phyloP scores from a whole-genome alignment of 169 alveolate species.

The Cryptosporidium baileyi region DNA sequence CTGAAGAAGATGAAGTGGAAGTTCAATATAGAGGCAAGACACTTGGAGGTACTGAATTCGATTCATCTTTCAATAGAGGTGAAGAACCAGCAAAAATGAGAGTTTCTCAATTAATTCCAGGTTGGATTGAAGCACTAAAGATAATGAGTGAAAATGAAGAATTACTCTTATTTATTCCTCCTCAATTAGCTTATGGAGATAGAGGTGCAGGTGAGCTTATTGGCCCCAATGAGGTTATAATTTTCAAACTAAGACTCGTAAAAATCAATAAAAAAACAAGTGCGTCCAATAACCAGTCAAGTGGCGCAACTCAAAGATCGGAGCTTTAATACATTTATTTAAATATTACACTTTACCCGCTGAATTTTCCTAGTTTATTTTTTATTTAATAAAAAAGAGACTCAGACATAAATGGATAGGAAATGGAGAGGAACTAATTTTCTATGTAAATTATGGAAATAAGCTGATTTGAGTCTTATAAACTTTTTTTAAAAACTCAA shows the following conservation, averaged over 20 bases:
- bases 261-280: slow-evolving; percentile 6
- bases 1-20: slow-evolving; percentile 31
- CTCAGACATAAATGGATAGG: not conserved
- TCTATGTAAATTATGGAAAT: not conserved
- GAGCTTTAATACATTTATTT: too few relatives aligned
- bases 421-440: slow-evolving; percentile 33
- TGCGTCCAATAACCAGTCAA: too few relatives aligned
- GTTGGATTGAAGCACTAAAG: slow-evolving; percentile 54
- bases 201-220: slow-evolving; percentile 57
- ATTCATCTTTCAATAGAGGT: slow-evolving; percentile 20
- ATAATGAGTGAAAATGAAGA: slow-evolving; percentile 59
- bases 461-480: not conserved
- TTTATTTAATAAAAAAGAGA: not conserved
- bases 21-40: slow-evolving; percentile 63
- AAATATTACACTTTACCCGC: too few relatives aligned
- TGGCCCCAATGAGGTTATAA: slow-evolving; percentile 50
- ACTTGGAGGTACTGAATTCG: slow-evolving; percentile 59
- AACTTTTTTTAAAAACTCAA: not conserved
- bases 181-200: slow-evolving; percentile 44
- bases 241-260: slow-evolving; percentile 32
- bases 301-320: too few relatives aligned
- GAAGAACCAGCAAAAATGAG: slow-evolving; percentile 23
- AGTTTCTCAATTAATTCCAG: slow-evolving; percentile 60
- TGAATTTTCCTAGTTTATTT: too few relatives aligned
- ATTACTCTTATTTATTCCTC: slow-evolving; percentile 10